Evolutionary conservation across 2,329 filamentous ascomycete genomes (phyloP), one percentile per base, ranked within the genome.

Genomic region (Claviceps cyperi): DNA sequence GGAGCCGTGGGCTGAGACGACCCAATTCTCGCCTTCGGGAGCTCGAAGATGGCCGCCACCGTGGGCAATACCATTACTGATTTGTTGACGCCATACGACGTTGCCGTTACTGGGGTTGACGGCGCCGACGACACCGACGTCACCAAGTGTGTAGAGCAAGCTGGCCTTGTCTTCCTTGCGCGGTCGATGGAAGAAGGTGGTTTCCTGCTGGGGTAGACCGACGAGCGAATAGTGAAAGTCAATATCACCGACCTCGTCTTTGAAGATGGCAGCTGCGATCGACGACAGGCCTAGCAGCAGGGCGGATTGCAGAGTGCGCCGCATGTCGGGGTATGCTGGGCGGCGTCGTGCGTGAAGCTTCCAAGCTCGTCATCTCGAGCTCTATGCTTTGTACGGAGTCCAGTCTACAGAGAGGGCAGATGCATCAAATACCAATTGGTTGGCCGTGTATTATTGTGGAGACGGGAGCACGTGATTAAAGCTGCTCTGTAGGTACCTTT

Each of bases 181-280:
- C 39, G 92, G 91, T 58, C 83, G 84, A 69, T 96, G 88, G 78
- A 97, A 97, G 76, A 97, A 94, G 58, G 91, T 96, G 53, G 87
- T 86, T 55, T 86, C 80, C 64, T 79, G 73, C 64, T 84, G 84
- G 50, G 92, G 89, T 38, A 86, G 70, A 61, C 92, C 92, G 60
- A 98, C 73, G 46, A 97, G 81, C 56, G 86, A 80, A 70, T 94
- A 82, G 69, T 97, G 91, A 71, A 89, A 97, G 69, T 98, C 92
- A 65, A 94, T 79, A 59, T 87, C 78, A 70, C 83, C 90, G 57
- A 94, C 89, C 67, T 98, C 91, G 63, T 98, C 92, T 58, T 78
- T 75, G 70, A 89, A 95, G 53, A 97, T 80, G 56, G 89, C 86
- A 6, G 58, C 58, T 48, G 78, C 70, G 46, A 69, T 58, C 46